A percentile compares a stretch with the other conserved stretches of the same genome.
Conservation (phyloP, 192 early-diverging fungal species). For the Backusella tarrabulga region DNA sequence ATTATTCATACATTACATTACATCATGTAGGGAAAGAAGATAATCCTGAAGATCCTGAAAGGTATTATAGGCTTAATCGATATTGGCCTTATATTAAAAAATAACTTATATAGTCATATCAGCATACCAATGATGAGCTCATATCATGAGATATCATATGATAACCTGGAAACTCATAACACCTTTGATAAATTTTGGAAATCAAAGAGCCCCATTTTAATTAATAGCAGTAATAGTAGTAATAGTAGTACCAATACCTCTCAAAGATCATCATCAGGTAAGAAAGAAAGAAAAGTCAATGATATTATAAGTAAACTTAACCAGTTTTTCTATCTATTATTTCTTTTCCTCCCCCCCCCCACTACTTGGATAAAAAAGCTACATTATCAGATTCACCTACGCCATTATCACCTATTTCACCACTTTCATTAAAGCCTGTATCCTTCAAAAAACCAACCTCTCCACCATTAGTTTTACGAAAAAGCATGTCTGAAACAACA, state of each 20-base stretch:
- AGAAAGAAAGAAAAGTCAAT: neutral
- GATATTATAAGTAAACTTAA: neutral
- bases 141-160: slow-evolving; percentile 1
- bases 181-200: neutral
- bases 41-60: neutral
- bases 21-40: neutral
- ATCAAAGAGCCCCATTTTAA: neutral
- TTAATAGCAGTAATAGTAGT: neutral
- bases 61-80: neutral
- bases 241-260: neutral
- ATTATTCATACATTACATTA: neutral
- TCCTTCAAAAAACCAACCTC: neutral
- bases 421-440: slow-evolving; percentile 1
- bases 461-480: neutral
- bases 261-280: neutral
- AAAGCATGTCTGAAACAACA: slow-evolving; percentile 7
- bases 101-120: neutral
- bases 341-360: neutral
- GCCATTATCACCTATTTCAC: neutral
- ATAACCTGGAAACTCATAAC: neutral
- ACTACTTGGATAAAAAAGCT: neutral
- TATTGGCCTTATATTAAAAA: neutral
- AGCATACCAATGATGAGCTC: neutral
- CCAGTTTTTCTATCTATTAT: neutral
- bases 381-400: slow-evolving; percentile 5